Conservation (phyloP, 768 basidiomycete species). For the Russula griseocarnosa region DNA sequence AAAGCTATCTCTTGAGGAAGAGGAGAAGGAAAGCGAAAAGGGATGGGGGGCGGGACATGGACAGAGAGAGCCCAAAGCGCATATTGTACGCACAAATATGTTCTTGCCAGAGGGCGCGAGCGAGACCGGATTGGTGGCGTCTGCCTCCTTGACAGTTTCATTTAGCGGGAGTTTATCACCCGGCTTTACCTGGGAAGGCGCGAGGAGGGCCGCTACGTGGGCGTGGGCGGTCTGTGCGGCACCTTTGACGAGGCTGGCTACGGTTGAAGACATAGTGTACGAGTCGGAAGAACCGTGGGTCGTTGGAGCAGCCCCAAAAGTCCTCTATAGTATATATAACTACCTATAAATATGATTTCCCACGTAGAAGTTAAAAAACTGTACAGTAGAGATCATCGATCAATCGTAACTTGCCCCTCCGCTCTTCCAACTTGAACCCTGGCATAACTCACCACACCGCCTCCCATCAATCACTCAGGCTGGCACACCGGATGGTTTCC, state of each 20-base stretch:
- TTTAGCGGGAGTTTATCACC: slow-evolving; percentile 27
- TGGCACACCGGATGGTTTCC: background rate
- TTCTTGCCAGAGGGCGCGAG: slow-evolving; percentile 21
- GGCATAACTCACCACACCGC: background rate
- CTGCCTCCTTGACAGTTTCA: slow-evolving; percentile 23
- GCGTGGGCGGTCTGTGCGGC: slow-evolving; percentile 25
- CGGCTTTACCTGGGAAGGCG: slow-evolving; percentile 13
- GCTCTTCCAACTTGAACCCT: background rate
- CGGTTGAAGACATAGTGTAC: slow-evolving; percentile 13
- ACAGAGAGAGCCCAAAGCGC: background rate
- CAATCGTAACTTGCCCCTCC: background rate
- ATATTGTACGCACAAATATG: slow-evolving; percentile 21
- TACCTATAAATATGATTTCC: background rate
- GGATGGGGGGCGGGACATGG: background rate
- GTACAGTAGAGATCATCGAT: background rate
- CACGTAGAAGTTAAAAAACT: background rate
- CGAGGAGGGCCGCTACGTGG: slow-evolving; percentile 16
- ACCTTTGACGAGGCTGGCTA: background rate
- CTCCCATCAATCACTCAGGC: background rate
- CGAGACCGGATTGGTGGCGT: slow-evolving; percentile 10
- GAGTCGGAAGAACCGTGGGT: too few relatives aligned
- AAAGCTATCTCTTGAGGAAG: too few relatives aligned
- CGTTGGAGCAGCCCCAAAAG: background rate
- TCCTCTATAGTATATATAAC: background rate
- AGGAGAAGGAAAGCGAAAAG: background rate